Conservation (phyloP, 208 protist genomes). For the Jaenimonas drosophilae region DNA sequence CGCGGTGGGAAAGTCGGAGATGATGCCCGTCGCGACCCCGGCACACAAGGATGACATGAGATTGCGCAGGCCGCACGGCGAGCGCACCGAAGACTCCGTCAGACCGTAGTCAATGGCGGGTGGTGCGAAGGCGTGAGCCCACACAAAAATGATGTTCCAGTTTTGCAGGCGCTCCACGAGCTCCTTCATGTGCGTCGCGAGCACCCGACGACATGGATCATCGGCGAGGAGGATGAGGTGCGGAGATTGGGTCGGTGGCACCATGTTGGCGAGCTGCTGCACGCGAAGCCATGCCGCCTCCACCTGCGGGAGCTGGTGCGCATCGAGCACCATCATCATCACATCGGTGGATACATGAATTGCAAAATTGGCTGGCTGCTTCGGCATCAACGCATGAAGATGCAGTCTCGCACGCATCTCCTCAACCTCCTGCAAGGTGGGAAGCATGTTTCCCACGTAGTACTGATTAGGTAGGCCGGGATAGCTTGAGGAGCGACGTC, state of each 20-base stretch:
- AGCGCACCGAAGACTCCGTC: constrained; percentile 10
- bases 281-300: too few relatives aligned
- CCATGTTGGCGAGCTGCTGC: constrained; percentile 4
- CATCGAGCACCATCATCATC: too few relatives aligned
- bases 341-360: too few relatives aligned
- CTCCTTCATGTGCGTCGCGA: constrained; percentile 6
- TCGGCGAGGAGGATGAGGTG: constrained; percentile 19
- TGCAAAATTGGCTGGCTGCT: too few relatives aligned
- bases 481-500: too few relatives aligned
- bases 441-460: too few relatives aligned
- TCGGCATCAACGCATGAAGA: too few relatives aligned
- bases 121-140: constrained; percentile 26
- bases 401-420: too few relatives aligned
- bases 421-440: too few relatives aligned
- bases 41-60: constrained; percentile 34
- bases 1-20: constrained; percentile 27
- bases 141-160: constrained; percentile 11
- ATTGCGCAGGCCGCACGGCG: constrained; percentile 8
- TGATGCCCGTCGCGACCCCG: constrained; percentile 40
- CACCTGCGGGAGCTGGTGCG: too few relatives aligned
- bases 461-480: too few relatives aligned
- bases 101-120: constrained; percentile 39
- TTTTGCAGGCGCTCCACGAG: constrained; percentile 1
- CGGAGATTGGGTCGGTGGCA: neutral
- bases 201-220: constrained; percentile 6